Base-by-base conservation (phyloP, 305 asterid genomes). In the Fraxinus angustifolia region DNA sequence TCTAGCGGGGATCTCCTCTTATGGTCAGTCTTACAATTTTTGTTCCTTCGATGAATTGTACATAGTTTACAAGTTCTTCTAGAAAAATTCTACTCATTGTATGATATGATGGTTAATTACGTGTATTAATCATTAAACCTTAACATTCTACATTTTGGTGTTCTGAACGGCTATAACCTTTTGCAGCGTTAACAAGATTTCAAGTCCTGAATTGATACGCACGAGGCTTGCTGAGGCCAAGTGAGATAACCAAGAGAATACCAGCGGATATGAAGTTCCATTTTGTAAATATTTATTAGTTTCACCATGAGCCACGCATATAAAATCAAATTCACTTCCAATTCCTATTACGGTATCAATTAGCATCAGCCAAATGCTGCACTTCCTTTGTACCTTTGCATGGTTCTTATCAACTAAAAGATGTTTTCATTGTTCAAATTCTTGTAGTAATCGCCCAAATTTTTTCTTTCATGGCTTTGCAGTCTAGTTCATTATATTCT, bases 121-220 rank as follows among this genome's bases (percentile, higher is more conserved):
- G 58, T 53, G 16, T 28, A 16, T 45, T 8, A 34, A n/a, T 1
- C 5, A 3, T 78, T 42, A 79, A 34, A 34, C 6, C n/a, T 30
- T 67, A 65, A 26, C 73, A 23, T 26, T 65, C n/a, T 26, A 26
- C 73, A 23, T 23, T 26, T 23, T 23, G 73, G 16, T 65, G 12
- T 21, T 21, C 40, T 8, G 2, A 31, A 6, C n/a, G 56, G 8
- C 6, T 73, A 16, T 73, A 28, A 8, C 23, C 76, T 84, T 83
- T 80, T 89, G 90, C 93, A 93, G 97, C 70, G 87, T 93, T 50
- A 92, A 89, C 89, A 92, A 90, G 87, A 90, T 80, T 48, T 73
- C 89, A 21, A 80, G 90, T 79, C 88, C 93, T 26, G 91, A 87
- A 31, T 78, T 74, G 28, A 87, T 93, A 65, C 91, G 97, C 6